Conservation (phyloP, 495 filamentous ascomycete species). For the Tetracladium setigerum region DNA sequence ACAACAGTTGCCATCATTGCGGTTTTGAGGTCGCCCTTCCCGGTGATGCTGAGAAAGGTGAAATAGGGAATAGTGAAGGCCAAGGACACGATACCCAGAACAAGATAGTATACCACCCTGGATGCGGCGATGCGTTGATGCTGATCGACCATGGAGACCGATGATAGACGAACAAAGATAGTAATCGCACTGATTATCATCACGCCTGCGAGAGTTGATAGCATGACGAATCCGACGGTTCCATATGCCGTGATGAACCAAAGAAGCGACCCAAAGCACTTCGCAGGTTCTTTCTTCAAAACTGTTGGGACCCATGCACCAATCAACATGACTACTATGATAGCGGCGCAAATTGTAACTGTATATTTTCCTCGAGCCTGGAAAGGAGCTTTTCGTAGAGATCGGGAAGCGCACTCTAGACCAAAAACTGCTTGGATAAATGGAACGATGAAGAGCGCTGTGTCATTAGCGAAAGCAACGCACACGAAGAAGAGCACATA, state of each 20-base stretch:
- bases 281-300: constrained; percentile 8
- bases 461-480: constrained; percentile 4
- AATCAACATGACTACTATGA: constrained; percentile 21
- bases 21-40: constrained; percentile 14
- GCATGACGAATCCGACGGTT: constrained; percentile 18
- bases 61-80: constrained; percentile 28
- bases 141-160: constrained; percentile 18
- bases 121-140: constrained; percentile 30
- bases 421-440: constrained; percentile 29
- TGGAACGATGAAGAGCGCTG: constrained; percentile 30
- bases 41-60: constrained; percentile 8
- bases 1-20: constrained; percentile 30
- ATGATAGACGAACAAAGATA: constrained; percentile 21
- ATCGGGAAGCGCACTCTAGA: constrained; percentile 27
- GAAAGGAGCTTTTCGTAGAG: constrained; percentile 23
- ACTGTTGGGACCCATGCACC: constrained; percentile 24
- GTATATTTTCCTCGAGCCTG: constrained; percentile 23
- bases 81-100: constrained; percentile 22
- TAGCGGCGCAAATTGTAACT: constrained; percentile 21
- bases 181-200: constrained; percentile 19
- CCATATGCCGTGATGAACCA: constrained; percentile 24
- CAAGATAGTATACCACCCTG: constrained; percentile 30
- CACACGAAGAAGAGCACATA: constrained; percentile 9
- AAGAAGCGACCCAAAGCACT: constrained; percentile 26
- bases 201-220: constrained; percentile 14